Base-by-base conservation (phyloP, 163 green algal species). In the Dunaliella salina region DNA sequence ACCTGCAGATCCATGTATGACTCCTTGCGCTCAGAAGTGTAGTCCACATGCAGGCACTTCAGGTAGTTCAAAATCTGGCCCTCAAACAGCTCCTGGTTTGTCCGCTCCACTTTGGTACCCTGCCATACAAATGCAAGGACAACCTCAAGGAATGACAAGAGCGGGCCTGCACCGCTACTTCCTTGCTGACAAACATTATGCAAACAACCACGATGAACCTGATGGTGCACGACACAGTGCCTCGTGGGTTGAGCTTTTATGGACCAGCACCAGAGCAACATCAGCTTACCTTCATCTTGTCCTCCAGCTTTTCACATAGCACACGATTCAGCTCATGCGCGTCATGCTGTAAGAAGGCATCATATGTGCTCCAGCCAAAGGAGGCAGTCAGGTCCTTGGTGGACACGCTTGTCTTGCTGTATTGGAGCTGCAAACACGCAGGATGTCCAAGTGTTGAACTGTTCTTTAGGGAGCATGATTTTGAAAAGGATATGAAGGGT, bases 271-370 rank as follows among this genome's bases (percentile, higher is more conserved):
- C n/a, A n/a, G n/a, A n/a, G n/a, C n/a, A n/a, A 50, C 40, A 50
- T 8, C 8, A 8, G 78, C 85, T 0, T 40, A 95, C 95, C 95
- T 99, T 99, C 97, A 99, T 99, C 87, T 99, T 99, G 57, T 98
- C 95, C 86, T 99, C 97, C 85, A 99, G 94, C 85, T 97, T 97
- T 83, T 99, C 97, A 85, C 92, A 97, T 71, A 99, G 94, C 63
- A 99, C 95, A 29, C 95, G 91, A 86, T 98, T 98, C n/a, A 99
- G 92, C 93, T 99, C 97, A 90, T 97, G 94, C 80, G 98, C 95
- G 90, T 99, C 97, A 84, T 99, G 97, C 94, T 99, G 97, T 93
- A 98, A 94, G 93, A 99, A 99, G 15, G 94, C 92, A 80, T 99
- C 96, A 34, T 94, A 92, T 4, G 91, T 95, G 92, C 96, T 94